phyloP scores from a whole-genome alignment of 139 green algal species.

The Coccomyxa sp. region DNA sequence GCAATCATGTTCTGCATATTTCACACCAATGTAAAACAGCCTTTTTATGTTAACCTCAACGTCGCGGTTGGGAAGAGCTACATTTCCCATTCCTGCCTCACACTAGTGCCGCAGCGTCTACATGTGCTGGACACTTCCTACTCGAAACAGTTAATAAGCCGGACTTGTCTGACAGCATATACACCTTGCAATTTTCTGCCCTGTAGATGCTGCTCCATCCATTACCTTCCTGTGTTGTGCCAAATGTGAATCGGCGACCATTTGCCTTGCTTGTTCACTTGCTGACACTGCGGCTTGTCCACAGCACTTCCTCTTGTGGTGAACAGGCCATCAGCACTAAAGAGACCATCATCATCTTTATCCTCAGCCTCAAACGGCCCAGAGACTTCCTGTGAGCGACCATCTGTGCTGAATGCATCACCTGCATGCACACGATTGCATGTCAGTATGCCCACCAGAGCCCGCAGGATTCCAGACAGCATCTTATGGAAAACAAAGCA shows the following conservation, averaged over 20 bases:
- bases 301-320: background rate
- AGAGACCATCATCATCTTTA: background rate
- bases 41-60: too few species aligned
- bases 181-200: too few species aligned
- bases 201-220: too few species aligned
- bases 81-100: too few species aligned
- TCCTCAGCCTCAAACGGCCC: background rate
- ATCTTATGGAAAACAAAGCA: background rate
- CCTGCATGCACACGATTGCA: background rate
- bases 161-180: too few species aligned
- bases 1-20: too few species aligned
- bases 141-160: too few species aligned
- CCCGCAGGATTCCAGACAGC: background rate
- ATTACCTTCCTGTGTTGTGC: background rate
- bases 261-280: background rate
- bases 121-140: too few species aligned
- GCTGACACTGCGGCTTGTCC: background rate
- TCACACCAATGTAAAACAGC: too few species aligned
- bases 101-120: too few species aligned
- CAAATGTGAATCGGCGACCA: background rate
- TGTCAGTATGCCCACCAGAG: background rate
- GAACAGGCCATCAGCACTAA: background rate
- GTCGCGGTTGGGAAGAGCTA: too few species aligned
- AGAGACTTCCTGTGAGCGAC: background rate
- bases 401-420: background rate